phyloP scores from a whole-genome alignment of 495 filamentous ascomycete genomes.

The Penicillium diatomitis region DNA sequence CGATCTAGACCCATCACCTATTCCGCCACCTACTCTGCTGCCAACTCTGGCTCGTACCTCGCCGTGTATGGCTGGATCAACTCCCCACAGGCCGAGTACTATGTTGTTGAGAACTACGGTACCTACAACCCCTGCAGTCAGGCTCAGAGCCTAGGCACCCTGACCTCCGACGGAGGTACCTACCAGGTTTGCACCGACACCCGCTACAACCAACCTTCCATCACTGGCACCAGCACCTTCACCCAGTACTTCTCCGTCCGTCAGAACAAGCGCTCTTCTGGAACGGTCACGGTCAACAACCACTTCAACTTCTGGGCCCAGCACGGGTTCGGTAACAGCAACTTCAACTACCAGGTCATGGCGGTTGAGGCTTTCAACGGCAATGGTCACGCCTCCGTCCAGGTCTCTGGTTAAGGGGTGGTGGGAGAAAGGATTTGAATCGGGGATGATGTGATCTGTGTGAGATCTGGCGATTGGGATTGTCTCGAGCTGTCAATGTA shows the following conservation, averaged over 20 bases:
- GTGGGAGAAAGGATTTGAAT: too few relatives aligned
- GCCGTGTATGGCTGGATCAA: constrained; percentile 10
- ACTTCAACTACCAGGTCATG: constrained; percentile 6
- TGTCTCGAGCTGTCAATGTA: too few relatives aligned
- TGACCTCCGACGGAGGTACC: constrained; percentile 9
- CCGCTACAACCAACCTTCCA: constrained; percentile 6
- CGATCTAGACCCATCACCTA: constrained; percentile 1
- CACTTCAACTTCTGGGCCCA: constrained; percentile 12
- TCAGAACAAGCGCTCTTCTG: constrained; percentile 6
- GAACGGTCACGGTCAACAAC: constrained; percentile 10
- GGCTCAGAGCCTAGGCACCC: constrained; percentile 6
- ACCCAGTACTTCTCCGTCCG: constrained; percentile 11
- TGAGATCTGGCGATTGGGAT: too few relatives aligned
- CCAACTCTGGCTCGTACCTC: constrained; percentile 8
- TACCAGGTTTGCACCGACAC: constrained; percentile 11
- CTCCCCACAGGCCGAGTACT: constrained; percentile 10
- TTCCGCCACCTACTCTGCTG: constrained; percentile 4
- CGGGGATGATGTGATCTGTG: too few relatives aligned
- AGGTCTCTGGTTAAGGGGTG: too few relatives aligned
- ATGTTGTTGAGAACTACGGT: constrained; percentile 8
- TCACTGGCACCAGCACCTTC: constrained; percentile 11
- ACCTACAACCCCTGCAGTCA: constrained; percentile 9
- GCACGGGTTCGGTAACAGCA: constrained; percentile 5
- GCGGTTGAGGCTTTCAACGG: constrained; percentile 4
- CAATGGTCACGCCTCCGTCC: background rate